Evolutionary conservation across 2,329 filamentous ascomycete genomes (phyloP), one percentile per base, ranked within the genome.

Genomic region (Ambrosiella beaveri): DNA sequence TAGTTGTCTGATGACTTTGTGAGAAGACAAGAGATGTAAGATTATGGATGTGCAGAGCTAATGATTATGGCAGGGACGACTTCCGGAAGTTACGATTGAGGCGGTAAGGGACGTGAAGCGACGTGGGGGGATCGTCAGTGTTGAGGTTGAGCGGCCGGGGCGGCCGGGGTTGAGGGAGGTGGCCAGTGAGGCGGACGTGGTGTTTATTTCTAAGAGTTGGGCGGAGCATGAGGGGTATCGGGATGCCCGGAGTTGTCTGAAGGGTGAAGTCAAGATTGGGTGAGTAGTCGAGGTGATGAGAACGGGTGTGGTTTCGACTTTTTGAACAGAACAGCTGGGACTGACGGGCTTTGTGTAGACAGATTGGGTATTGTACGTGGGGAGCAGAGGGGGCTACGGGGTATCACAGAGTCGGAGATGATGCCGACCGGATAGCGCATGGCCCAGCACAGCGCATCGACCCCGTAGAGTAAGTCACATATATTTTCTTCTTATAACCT

Each of bases 161-260:
- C 75, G 85, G 9, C 67, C 69, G 36, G 82, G 81, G 1, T 72
- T 88, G 58, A 69, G 73, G 54, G 72, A 77, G 36, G 73, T 87
- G 53, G 82, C 82, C 35, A 71, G 72, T 41, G 73, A 76, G 63
- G 84, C 82, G 27, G 81, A 88, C 65, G 75, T 86, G 15, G 78
- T 88, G n/a, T 86, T 88, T 66, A 88, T 84, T 69, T 86, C 84
- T 11, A 78, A 76, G 64, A 74, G 73, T 55, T 88, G 85, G 84
- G 84, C 84, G 60, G 76, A 82, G 71, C 82, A 13, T 19, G 44
- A 47, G 19, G 44, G 44, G 11, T 69, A 71, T 61, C 61, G 59
- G 36, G 71, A 69, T 8, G 69, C 74, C 19, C 68, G 71, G 62
- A 68, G 69, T n/a, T 78, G 74, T 63, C 67, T 81, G 45, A 65